Base-by-base conservation (phyloP, 768 basidiomycete genomes). In the Coprinopsis marcescibilis region DNA sequence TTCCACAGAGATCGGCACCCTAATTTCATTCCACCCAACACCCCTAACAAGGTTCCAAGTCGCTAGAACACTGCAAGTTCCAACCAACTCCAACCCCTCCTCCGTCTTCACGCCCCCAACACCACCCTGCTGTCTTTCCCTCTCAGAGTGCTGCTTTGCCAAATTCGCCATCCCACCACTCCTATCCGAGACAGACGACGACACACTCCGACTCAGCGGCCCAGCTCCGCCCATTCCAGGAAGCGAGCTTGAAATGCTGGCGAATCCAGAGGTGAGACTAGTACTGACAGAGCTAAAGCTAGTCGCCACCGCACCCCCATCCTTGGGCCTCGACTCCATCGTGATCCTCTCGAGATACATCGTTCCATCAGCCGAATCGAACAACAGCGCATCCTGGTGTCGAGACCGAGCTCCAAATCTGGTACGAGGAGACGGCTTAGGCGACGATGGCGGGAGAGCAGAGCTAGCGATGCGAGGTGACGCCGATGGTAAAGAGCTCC, bases 311-410 rank as follows among this genome's bases (percentile, higher is more conserved):
- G 44, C 46, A 39, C 49, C 58, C 33, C 46, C 64, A 51, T 54
- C 65, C 54, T 34, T 59, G 11, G 57, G 50, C 27, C 49, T 56
- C 37, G 65, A 57, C 27, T 81, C 77, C 3, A 83, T 47, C 2
- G 64, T 61, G 38, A 86, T 60, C 1, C 84, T 65, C 20, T 80
- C 69, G 36, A 87, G 63, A 0, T 76, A 75, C 17, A 88, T 66
- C 2, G 72, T 63, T 0, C 77, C 76, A 32, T 78, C 76, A 0
- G 60, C 61, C 0, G 82, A 77, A 55, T 88, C 82, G 54, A 89
- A 86, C 2, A 87, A 55, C 14, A 88, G 70, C 2, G 86, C 50
- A 48, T 89, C 85, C 58, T 84, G 83, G 53, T 72, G 76, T 49
- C 80, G 64, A 39, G 17, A 52, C 49, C 26, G 65, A 55, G 35